Percentiles rank a stretch among this genome's conserved stretches.
phyloP scores from a whole-genome alignment of 2,329 filamentous ascomycete genomes.

The Ceratocystis huliohia region DNA sequence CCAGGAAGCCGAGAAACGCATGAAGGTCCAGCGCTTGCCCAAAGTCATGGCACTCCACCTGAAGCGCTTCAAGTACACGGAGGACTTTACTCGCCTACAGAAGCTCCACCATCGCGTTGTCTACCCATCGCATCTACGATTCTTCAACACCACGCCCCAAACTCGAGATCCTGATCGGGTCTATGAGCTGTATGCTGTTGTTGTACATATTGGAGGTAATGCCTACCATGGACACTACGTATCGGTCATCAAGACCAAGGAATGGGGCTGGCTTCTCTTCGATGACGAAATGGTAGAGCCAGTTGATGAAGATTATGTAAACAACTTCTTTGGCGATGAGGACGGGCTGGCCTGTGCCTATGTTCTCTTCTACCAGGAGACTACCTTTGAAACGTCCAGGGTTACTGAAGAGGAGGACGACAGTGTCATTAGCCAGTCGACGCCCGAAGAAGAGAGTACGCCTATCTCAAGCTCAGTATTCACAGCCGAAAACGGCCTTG shows the following conservation, averaged over 20 bases:
- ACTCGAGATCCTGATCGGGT: conserved; percentile 84
- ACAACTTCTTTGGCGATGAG: conserved; percentile 93
- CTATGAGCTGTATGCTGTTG: conserved; percentile 93
- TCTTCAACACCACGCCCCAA: conserved; percentile 96
- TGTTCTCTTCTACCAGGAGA: conserved; percentile 96
- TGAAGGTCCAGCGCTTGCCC: conserved; percentile 95
- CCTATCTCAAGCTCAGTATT: conserved; percentile 2
- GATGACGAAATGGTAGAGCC: conserved; percentile 98
- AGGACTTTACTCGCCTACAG: conserved; percentile 82
- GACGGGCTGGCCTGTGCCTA: conserved; percentile 88
- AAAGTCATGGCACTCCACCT: conserved; percentile 84
- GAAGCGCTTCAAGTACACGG: conserved; percentile 97
- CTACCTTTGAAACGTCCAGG: conserved; percentile 44
- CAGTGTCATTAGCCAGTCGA: neutral
- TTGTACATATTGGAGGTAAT: conserved; percentile 92
- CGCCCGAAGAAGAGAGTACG: neutral
- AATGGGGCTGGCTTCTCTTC: conserved; percentile 89
- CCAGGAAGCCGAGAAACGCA: conserved; percentile 95
- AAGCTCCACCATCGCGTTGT: conserved; percentile 96
- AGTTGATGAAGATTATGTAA: conserved; percentile 89
- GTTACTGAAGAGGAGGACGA: conserved; percentile 26
- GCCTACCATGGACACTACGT: conserved; percentile 98
- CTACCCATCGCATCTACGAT: conserved; percentile 88
- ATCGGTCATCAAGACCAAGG: conserved; percentile 92
- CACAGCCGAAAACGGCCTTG: conserved; percentile 6